Evolutionary conservation across 2,329 filamentous ascomycete genomes (phyloP).

Genomic region (Alternaria viburni): DNA sequence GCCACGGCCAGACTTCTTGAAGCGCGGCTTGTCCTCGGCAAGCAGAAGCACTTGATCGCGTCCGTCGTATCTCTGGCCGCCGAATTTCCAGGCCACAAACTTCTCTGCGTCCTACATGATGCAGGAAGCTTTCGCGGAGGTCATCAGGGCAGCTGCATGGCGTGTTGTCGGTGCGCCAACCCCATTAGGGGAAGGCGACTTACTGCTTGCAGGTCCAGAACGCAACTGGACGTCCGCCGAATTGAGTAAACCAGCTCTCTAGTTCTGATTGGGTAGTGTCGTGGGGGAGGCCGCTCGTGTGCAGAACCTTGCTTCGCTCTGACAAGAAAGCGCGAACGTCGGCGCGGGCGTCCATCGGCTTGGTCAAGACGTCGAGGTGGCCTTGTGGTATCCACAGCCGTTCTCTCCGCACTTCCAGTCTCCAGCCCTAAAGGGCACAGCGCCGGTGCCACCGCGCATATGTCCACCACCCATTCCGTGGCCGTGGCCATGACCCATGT

Average conservation of each 20-base stretch:
- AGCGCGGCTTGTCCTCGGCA: conserved; percentile 38
- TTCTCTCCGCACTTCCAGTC: conserved; percentile 99
- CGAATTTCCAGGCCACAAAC: conserved; percentile 24
- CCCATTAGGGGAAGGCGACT: not conserved
- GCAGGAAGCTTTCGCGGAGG: not conserved
- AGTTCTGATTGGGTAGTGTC: not conserved
- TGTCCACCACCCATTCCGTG: conserved; percentile 60
- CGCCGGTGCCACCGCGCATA: conserved; percentile 75
- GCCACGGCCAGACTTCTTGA: conserved; percentile 38
- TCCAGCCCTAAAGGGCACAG: conserved; percentile 95
- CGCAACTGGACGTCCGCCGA: not conserved
- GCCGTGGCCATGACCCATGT: conserved; percentile 66
- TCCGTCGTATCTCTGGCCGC: conserved; percentile 29
- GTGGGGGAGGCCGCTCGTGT: not conserved
- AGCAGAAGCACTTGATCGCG: conserved; percentile 28
- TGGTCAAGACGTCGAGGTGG: conserved; percentile 90
- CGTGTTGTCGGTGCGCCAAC: not conserved
- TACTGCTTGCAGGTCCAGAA: not conserved
- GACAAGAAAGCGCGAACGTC: conserved; percentile 65
- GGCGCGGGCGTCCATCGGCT: conserved; percentile 42
- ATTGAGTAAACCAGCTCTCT: not conserved
- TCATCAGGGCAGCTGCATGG: not conserved
- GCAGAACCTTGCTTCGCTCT: conserved; percentile 90
- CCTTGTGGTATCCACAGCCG: conserved; percentile 92
- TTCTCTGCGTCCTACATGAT: conserved; percentile 58